A percentile compares a stretch with the other conserved stretches of the same genome.
phyloP scores from a whole-genome alignment of 495 filamentous ascomycete genomes.

The Daldinia decipiens region DNA sequence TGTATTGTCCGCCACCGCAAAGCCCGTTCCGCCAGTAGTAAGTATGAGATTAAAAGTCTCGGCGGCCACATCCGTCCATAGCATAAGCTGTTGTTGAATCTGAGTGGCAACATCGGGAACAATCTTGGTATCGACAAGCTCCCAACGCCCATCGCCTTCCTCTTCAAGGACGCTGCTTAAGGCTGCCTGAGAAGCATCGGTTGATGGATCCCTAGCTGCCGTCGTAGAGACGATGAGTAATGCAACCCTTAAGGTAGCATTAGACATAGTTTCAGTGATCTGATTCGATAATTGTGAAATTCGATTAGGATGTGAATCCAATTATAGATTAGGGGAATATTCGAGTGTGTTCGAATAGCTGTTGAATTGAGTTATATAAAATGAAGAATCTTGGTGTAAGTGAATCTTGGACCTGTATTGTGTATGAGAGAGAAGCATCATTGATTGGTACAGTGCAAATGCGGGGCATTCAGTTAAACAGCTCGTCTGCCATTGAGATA shows the following conservation, averaged over 20 bases:
- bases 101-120: slow-evolving; percentile 80
- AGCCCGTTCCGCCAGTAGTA: slow-evolving; percentile 93
- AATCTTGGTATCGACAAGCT: slow-evolving; percentile 72
- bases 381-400: not conserved
- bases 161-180: slow-evolving; percentile 73
- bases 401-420: slow-evolving; percentile 2
- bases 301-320: not conserved
- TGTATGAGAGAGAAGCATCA: slow-evolving; percentile 26
- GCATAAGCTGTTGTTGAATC: slow-evolving; percentile 76
- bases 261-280: slow-evolving; percentile 44
- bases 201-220: slow-evolving; percentile 81
- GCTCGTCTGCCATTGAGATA: not conserved
- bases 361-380: not conserved
- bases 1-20: slow-evolving; percentile 86
- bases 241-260: slow-evolving; percentile 65
- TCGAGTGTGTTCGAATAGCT: not conserved
- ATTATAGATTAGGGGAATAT: not conserved
- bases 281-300: not conserved
- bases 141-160: slow-evolving; percentile 74
- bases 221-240: slow-evolving; percentile 94
- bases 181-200: slow-evolving; percentile 73
- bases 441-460: slow-evolving; percentile 20
- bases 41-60: slow-evolving; percentile 77
- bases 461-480: slow-evolving; percentile 20
- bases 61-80: slow-evolving; percentile 73